Conservation (phyloP, 495 filamentous ascomycete species). For the Paragyromitra xinjiangensis region DNA sequence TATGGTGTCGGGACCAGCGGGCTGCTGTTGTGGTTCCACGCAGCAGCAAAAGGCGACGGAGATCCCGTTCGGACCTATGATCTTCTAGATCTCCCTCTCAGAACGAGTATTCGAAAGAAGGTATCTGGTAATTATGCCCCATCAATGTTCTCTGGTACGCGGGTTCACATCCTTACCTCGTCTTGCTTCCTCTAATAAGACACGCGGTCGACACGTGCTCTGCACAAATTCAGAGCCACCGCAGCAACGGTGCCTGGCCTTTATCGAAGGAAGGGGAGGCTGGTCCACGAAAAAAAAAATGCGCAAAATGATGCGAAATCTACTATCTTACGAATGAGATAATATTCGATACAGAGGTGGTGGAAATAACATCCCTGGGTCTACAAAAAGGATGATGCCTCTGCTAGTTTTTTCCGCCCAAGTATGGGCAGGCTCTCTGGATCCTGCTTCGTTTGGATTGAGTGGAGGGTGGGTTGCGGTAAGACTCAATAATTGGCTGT, state of each 20-base stretch:
- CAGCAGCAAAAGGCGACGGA: constrained; percentile 19
- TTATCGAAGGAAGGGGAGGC: constrained; percentile 10
- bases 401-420: constrained; percentile 10
- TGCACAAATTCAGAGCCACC: constrained; percentile 10
- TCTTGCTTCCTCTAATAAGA: constrained; percentile 34
- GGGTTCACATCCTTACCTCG: constrained; percentile 41
- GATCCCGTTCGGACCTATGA: constrained; percentile 39
- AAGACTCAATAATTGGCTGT: constrained; percentile 37
- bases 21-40: constrained; percentile 33
- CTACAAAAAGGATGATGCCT: constrained; percentile 29
- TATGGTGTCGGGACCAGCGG: constrained; percentile 12
- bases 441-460: constrained; percentile 28
- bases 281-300: constrained; percentile 11
- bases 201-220: constrained; percentile 39
- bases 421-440: constrained; percentile 2
- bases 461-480: constrained; percentile 11
- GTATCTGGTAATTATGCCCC: constrained; percentile 23
- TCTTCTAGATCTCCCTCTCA: constrained; percentile 24
- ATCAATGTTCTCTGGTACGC: constrained; percentile 29
- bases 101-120: constrained; percentile 13
- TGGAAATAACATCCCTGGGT: constrained; percentile 23
- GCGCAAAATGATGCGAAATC: not conserved
- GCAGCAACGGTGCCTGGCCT: constrained; percentile 25
- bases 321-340: not conserved
- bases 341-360: not conserved